Percentiles rank a stretch among this genome's conserved stretches.
Evolutionary conservation across 2,329 filamentous ascomycete species (phyloP).

Genomic region (Leptographium lundbergii): DNA sequence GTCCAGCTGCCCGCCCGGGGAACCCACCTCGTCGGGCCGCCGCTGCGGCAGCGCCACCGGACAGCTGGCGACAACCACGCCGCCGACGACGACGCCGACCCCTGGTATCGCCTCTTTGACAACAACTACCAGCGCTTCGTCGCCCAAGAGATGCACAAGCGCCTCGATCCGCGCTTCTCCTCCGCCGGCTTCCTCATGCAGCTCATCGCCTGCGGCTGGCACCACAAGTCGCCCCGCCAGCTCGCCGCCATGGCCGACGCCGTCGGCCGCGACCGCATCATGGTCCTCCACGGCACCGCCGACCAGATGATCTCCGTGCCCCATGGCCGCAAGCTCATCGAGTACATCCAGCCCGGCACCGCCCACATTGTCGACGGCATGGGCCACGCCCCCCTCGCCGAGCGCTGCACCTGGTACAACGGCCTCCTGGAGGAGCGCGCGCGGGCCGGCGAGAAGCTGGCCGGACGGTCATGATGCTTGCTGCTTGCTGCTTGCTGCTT

Average conservation of each 20-base stretch:
- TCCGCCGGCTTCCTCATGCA: conserved; percentile 62
- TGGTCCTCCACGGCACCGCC: conserved; percentile 61
- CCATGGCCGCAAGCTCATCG: conserved; percentile 57
- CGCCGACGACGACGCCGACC: background rate
- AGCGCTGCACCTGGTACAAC: conserved; percentile 59
- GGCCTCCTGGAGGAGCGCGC: conserved; percentile 45
- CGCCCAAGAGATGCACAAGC: conserved; percentile 66
- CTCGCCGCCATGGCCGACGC: conserved; percentile 51
- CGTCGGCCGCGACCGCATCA: conserved; percentile 61
- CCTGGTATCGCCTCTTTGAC: conserved; percentile 35
- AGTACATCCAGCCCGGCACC: conserved; percentile 48
- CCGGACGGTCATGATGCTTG: conserved; percentile 9
- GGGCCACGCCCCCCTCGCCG: conserved; percentile 64
- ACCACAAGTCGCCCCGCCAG: conserved; percentile 59
- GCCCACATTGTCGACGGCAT: conserved; percentile 54
- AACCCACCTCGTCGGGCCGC: conserved; percentile 12
- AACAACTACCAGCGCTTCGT: conserved; percentile 74
- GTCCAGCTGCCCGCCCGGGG: conserved; percentile 27
- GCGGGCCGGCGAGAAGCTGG: conserved; percentile 35
- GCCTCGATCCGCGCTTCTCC: conserved; percentile 48
- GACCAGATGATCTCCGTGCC: conserved; percentile 68
- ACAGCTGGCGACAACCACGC: background rate
- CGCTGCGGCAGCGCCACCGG: background rate
- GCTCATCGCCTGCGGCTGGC: conserved; percentile 66
- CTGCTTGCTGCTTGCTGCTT: background rate